Evolutionary conservation across 2,329 filamentous ascomycete species (phyloP).

Genomic region (Fusarium incarnatum): DNA sequence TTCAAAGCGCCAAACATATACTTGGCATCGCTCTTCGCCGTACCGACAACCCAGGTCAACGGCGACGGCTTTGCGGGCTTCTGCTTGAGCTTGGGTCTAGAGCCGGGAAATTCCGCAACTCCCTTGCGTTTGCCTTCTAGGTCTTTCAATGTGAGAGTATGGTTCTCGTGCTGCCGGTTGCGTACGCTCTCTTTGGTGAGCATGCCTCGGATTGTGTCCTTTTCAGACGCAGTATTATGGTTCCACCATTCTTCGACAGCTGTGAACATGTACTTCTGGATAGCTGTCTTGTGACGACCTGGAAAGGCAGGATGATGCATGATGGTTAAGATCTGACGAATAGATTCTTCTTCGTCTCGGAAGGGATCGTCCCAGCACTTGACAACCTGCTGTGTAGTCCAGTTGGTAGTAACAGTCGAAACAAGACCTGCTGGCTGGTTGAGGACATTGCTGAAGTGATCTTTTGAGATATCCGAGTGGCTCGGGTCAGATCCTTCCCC

Average conservation of each 20-base stretch:
- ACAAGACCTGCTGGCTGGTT: slow-evolving; percentile 47
- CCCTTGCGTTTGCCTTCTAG: slow-evolving; percentile 41
- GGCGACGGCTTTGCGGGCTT: slow-evolving; percentile 40
- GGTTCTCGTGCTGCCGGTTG: slow-evolving; percentile 45
- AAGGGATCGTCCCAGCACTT: slow-evolving; percentile 76
- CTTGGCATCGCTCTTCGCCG: slow-evolving; percentile 32
- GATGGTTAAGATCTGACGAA: slow-evolving; percentile 78
- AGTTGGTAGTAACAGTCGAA: slow-evolving; percentile 47
- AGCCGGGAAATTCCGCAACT: slow-evolving; percentile 45
- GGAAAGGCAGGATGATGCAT: slow-evolving; percentile 89
- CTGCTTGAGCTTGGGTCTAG: slow-evolving; percentile 39
- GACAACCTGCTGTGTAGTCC: slow-evolving; percentile 46
- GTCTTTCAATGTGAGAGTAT: slow-evolving; percentile 44
- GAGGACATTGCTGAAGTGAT: slow-evolving; percentile 80
- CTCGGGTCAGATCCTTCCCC: slow-evolving; percentile 82
- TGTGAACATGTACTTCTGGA: slow-evolving; percentile 85
- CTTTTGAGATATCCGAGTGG: slow-evolving; percentile 82
- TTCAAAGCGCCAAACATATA: slow-evolving; percentile 35
- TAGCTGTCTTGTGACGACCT: slow-evolving; percentile 72
- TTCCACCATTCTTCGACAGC: slow-evolving; percentile 82
- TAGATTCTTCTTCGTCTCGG: slow-evolving; percentile 76
- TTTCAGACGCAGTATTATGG: slow-evolving; percentile 51
- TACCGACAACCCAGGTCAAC: slow-evolving; percentile 37
- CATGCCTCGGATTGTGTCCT: slow-evolving; percentile 38
- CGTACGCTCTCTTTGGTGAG: slow-evolving; percentile 46